Evolutionary conservation across 768 basidiomycete species (phyloP), one percentile per base, ranked within the genome.

Genomic region (Mycena polygramma): DNA sequence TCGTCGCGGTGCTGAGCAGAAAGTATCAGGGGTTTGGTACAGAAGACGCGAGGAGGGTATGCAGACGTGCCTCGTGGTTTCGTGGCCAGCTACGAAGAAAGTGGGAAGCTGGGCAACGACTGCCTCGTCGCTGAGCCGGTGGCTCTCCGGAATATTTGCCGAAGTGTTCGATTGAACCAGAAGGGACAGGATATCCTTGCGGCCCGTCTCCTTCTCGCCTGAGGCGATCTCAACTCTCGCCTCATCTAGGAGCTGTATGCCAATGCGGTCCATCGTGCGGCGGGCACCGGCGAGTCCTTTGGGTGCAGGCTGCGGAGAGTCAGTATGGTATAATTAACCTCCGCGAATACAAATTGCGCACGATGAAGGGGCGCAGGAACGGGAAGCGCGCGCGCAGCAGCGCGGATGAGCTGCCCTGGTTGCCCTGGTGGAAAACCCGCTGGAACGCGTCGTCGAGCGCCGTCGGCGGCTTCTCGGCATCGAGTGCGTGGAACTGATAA

Each of bases 141-240:
- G 84, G 22, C 64, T 77, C 24, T 83, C 83, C 0, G 83, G 80
- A 7, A 87, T 73, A 71, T 88, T 85, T 0, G 79, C 79, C 2
- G 85, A 85, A 81, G 87, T 82, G 73, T 89, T 89, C 8, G 87
- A 86, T 63, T 79, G 80, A 65, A 88, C 79, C 8, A 88, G 78
- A 20, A 87, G 70, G 9, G 82, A 84, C 22, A 89, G 75, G 14
- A 89, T 63, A 74, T 88, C 87, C 7, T 82, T 79, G 82, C 73
- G 81, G 36, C 68, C 75, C 4, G 66, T 64, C 11, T 68, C 61
- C 41, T 67, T 73, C 49, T 66, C 69, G 17, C 68, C 63, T 1
- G 57, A 35, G 2, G 57, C 26, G 20, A 69, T 48, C 6, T 14
- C 63, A 0, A 70, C 57, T 70, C 85, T 87, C 69, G 84, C 86